Conservation (phyloP, 176 grass and related monocot genomes). For the Alloteropsis semialata region DNA sequence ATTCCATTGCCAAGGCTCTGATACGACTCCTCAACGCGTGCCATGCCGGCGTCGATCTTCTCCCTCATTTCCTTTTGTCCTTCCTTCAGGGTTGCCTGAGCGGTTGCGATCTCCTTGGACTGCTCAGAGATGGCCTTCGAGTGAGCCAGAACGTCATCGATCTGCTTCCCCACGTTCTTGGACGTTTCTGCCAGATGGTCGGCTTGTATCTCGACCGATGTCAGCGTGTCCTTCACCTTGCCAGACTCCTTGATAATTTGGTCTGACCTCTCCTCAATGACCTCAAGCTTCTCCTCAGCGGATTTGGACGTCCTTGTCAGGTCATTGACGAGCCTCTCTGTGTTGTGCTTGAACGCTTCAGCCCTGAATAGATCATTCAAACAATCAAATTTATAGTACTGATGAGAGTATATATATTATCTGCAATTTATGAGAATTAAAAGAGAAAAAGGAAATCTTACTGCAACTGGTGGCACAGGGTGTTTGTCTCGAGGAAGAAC, state of each 20-base stretch:
- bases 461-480: slow-evolving; percentile 92
- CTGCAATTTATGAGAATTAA: neutral
- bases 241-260: slow-evolving; percentile 54
- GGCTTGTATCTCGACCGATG: slow-evolving; percentile 46
- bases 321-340: slow-evolving; percentile 74
- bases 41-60: slow-evolving; percentile 56
- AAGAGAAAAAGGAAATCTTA: slow-evolving; percentile 27
- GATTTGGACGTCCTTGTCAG: slow-evolving; percentile 55
- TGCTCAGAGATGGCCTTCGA: slow-evolving; percentile 45
- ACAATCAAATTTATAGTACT: neutral
- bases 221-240: slow-evolving; percentile 49
- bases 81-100: slow-evolving; percentile 44
- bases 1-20: slow-evolving; percentile 53
- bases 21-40: slow-evolving; percentile 49
- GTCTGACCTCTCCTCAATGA: slow-evolving; percentile 54
- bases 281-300: slow-evolving; percentile 69
- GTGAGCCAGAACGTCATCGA: slow-evolving; percentile 48
- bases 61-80: slow-evolving; percentile 61
- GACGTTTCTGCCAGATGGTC: slow-evolving; percentile 36
- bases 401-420: neutral
- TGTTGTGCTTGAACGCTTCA: slow-evolving; percentile 85
- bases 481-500: slow-evolving; percentile 87
- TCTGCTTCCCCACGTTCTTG: slow-evolving; percentile 32
- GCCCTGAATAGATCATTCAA: slow-evolving; percentile 32
- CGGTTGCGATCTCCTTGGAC: slow-evolving; percentile 55